A percentile compares a stretch with the other conserved stretches of the same genome.
phyloP scores from a whole-genome alignment of 106 monocot species.

The Iris macrosiphon region DNA sequence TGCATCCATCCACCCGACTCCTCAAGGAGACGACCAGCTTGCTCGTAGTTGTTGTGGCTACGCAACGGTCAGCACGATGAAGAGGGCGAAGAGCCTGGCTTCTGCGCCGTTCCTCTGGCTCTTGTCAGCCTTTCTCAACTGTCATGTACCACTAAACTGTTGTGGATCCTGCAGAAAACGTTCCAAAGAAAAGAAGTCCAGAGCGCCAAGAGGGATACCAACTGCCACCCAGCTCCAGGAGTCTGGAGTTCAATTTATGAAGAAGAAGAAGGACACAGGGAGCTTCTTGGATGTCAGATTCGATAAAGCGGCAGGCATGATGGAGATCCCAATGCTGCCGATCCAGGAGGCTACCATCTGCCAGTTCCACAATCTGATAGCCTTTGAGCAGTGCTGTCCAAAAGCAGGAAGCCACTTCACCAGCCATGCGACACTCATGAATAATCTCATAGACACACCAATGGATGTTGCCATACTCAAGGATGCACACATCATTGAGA shows the following conservation, averaged over 20 bases:
- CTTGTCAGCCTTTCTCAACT: too few relatives aligned
- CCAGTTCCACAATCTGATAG: constrained; percentile 17
- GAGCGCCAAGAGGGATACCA: too few relatives aligned
- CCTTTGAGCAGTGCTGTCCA: constrained; percentile 20
- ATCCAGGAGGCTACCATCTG: constrained; percentile 1
- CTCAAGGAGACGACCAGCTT: too few relatives aligned
- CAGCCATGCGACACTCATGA: constrained; percentile 12
- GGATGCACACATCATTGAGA: constrained; percentile 13
- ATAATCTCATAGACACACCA: constrained; percentile 8
- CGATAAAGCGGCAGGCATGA: background rate
- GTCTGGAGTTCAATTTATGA: constrained; percentile 11
- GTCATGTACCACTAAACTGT: too few relatives aligned
- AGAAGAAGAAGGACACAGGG: background rate
- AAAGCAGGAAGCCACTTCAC: constrained; percentile 1
- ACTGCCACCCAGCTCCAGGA: constrained; percentile 9
- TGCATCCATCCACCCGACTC: background rate
- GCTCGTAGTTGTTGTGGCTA: too few relatives aligned
- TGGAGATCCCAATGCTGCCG: constrained; percentile 19
- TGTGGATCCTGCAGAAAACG: too few relatives aligned
- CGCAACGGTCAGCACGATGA: too few relatives aligned
- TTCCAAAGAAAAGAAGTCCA: too few relatives aligned
- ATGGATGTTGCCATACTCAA: constrained; percentile 15
- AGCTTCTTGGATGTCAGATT: constrained; percentile 17
- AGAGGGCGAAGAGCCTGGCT: too few relatives aligned
- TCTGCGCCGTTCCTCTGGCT: too few relatives aligned